Percentiles rank a stretch among this genome's conserved stretches.
These are phyloP conservation scores for Phenoliferia sp. DNA, from an alignment of 1,284 basidiomycete species.

Conservation along the genomic window DNA sequence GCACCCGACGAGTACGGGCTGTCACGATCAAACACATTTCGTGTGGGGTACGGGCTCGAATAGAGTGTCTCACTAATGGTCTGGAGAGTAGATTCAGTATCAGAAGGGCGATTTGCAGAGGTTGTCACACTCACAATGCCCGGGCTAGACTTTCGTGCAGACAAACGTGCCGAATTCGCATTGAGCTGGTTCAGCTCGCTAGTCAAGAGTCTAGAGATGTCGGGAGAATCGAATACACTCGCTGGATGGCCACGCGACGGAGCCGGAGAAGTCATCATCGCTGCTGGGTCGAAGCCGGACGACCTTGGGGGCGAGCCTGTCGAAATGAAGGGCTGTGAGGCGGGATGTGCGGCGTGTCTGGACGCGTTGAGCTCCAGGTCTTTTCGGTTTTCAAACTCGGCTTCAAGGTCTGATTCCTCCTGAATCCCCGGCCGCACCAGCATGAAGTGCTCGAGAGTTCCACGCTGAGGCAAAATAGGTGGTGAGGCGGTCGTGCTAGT, in stretches of 20 bases:
- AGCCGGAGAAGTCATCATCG: conserved; percentile 20
- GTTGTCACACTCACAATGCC: conserved; percentile 13
- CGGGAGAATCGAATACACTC: conserved; percentile 26
- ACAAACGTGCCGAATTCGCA: conserved; percentile 9
- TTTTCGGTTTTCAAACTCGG: background rate
- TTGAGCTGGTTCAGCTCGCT: conserved; percentile 31
- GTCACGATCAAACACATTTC: background rate
- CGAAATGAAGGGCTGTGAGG: background rate
- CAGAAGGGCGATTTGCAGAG: too few species aligned
- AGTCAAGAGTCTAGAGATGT: conserved; percentile 23
- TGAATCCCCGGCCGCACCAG: conserved; percentile 1
- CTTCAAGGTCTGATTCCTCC: conserved; percentile 2
- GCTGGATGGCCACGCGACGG: conserved; percentile 12
- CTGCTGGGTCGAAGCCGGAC: conserved; percentile 7
- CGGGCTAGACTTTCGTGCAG: background rate
- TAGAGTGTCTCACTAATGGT: conserved; percentile 7
- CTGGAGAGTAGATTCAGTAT: conserved; percentile 1
- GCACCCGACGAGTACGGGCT: conserved; percentile 12
- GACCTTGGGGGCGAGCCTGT: conserved; percentile 12
- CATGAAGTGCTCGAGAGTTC: conserved; percentile 32
- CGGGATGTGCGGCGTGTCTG: background rate
- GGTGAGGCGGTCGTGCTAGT: background rate
- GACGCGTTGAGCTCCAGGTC: background rate
- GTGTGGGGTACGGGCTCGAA: conserved; percentile 15
- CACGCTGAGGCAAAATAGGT: background rate